phyloP scores from a whole-genome alignment of 768 basidiomycete genomes.

The Podaxis sp. region DNA sequence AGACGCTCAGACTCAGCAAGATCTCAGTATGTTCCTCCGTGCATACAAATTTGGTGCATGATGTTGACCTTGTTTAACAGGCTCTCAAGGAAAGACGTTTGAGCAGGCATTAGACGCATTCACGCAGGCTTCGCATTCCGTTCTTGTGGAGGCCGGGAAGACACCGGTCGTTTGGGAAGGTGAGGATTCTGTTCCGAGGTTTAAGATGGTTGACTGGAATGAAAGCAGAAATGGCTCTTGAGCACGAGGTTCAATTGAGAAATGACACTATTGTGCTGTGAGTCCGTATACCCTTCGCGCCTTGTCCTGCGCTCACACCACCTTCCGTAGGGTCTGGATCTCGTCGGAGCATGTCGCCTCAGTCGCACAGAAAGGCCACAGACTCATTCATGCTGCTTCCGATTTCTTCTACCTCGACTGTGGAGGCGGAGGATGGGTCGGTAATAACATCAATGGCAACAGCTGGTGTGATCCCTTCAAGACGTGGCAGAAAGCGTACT shows the following conservation, averaged over 20 bases:
- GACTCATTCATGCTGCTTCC: constrained; percentile 67
- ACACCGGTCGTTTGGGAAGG: constrained; percentile 83
- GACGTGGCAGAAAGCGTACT: constrained; percentile 75
- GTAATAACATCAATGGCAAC: constrained; percentile 44
- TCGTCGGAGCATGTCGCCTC: constrained; percentile 55
- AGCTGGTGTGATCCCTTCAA: constrained; percentile 83
- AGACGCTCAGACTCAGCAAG: constrained; percentile 57
- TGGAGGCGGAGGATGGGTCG: constrained; percentile 72
- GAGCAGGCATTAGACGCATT: constrained; percentile 65
- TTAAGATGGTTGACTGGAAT: background rate
- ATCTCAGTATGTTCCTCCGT: constrained; percentile 38
- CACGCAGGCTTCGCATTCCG: constrained; percentile 53
- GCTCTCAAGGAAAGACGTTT: constrained; percentile 47
- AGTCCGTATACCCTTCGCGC: constrained; percentile 21
- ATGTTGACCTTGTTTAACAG: constrained; percentile 17
- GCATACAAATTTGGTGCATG: background rate
- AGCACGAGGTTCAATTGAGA: constrained; percentile 42
- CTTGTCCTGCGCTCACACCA: background rate
- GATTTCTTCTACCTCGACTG: constrained; percentile 85
- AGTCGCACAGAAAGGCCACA: constrained; percentile 58
- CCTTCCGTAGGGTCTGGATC: constrained; percentile 63
- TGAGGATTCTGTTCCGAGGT: constrained; percentile 20
- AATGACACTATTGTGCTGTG: constrained; percentile 59
- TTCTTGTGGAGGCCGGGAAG: constrained; percentile 56
- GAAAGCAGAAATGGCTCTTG: constrained; percentile 63